phyloP scores from a whole-genome alignment of 176 grass and related monocot genomes.

The Thalia dealbata region DNA sequence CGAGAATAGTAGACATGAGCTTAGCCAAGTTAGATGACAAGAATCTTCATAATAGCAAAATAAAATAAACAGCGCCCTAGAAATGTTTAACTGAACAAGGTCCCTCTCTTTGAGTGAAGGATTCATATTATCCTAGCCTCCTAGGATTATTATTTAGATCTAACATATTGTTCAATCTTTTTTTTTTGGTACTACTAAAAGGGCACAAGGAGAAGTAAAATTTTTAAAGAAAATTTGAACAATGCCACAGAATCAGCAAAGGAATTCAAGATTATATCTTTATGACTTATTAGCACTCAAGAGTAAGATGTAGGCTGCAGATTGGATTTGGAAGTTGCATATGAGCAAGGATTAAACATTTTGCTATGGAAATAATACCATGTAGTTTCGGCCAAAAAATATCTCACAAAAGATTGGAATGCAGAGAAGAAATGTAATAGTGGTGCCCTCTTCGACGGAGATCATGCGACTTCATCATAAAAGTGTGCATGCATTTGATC shows the following conservation, averaged over 20 bases:
- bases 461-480: not conserved
- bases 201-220: not conserved
- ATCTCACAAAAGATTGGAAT: not conserved
- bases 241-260: not conserved
- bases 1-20: too few species aligned
- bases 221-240: not conserved
- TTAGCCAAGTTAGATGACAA: not conserved
- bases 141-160: not conserved
- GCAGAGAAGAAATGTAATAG: not conserved
- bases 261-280: too few species aligned
- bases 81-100: not conserved
- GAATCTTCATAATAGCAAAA: not conserved
- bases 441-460: not conserved
- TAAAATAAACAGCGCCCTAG: too few species aligned
- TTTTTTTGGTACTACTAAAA: not conserved
- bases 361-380: not conserved
- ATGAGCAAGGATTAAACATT: not conserved
- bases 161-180: not conserved
- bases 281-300: too few species aligned
- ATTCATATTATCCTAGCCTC: not conserved
- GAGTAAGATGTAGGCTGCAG: too few species aligned
- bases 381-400: not conserved
- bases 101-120: not conserved
- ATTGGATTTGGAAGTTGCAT: not conserved
- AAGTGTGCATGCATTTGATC: not conserved